Base-by-base conservation (phyloP, 495 filamentous ascomycete genomes). In the Aspergillus sclerotiicarbonarius region DNA sequence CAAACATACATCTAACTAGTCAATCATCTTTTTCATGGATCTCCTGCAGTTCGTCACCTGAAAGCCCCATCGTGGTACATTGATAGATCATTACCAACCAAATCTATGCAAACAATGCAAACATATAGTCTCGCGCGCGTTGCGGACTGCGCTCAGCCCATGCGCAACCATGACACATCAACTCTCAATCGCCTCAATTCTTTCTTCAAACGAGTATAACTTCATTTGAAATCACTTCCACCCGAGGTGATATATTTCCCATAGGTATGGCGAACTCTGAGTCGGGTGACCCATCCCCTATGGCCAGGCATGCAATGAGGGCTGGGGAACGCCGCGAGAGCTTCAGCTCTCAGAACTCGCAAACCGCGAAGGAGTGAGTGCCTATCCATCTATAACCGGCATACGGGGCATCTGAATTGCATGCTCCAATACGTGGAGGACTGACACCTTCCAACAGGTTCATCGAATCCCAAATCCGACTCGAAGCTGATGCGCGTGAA, bases 401-500 rank as follows among this genome's bases (percentile, higher is more conserved):
- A 46, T 8, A 25, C 25, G 29, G 19, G 10, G 31, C 35, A 29
- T 51, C 53, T 7, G 5, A 19, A 7, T 21, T 18, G 44, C 19
- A 6, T n/a, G 9, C 13, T 2, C 13, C 2, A n/a, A 12, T 15
- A 2, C 37, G 4, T n/a, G 37, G n/a, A 6, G 5, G 13, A 33
- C 29, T 35, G 9, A 19, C 10, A 45, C 2, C 13, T 9, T 43
- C 10, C 25, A 25, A 32, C 51, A 93, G 90, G 43, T 98, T 91
- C 71, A 92, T 98, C 65, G 83, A 89, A 60, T 87, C 84, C 54
- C 94, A 99, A 65, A 87, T 96, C 58, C 85, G 85, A 53, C 86
- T 99, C 54, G 94, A 99, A 75, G 88, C 87, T 19, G 94, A 99
- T 73, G 94, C 94, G 39, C 91, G 94, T 52, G 93, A 98, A 77